Percentiles rank a stretch among this genome's conserved stretches.
Conservation (phyloP, 495 filamentous ascomycete genomes). For the Paragyromitra xinjiangensis region DNA sequence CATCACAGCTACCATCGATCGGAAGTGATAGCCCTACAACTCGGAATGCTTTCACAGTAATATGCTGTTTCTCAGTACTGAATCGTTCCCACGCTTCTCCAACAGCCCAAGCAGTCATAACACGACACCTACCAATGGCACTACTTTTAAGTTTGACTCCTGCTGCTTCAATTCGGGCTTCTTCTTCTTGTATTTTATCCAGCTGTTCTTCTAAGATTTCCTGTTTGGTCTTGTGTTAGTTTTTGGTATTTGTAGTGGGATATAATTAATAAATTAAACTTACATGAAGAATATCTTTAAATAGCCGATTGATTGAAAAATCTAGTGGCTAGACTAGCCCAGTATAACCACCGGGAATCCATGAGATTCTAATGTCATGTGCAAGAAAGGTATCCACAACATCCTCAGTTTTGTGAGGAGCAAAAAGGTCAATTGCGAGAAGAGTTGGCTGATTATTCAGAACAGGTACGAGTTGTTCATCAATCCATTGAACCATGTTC, state of each 20-base stretch:
- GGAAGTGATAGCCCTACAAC: neutral
- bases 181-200: neutral
- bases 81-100: neutral
- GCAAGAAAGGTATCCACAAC: neutral
- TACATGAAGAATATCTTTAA: neutral
- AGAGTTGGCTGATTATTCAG: neutral
- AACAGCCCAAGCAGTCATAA: neutral
- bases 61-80: neutral
- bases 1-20: neutral
- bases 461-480: neutral
- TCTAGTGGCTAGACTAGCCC: neutral
- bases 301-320: neutral
- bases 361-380: neutral
- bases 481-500: neutral
- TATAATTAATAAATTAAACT: neutral
- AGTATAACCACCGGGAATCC: constrained; percentile 1
- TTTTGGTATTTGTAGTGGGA: neutral
- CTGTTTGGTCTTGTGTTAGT: neutral
- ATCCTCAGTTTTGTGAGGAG: neutral
- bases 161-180: neutral
- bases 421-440: neutral
- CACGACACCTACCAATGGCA: neutral
- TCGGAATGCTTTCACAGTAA: neutral
- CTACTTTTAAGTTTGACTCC: neutral
- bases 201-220: neutral